phyloP scores from a whole-genome alignment of 371 early-diverging fungal genomes.

The Massospora cicadina region DNA sequence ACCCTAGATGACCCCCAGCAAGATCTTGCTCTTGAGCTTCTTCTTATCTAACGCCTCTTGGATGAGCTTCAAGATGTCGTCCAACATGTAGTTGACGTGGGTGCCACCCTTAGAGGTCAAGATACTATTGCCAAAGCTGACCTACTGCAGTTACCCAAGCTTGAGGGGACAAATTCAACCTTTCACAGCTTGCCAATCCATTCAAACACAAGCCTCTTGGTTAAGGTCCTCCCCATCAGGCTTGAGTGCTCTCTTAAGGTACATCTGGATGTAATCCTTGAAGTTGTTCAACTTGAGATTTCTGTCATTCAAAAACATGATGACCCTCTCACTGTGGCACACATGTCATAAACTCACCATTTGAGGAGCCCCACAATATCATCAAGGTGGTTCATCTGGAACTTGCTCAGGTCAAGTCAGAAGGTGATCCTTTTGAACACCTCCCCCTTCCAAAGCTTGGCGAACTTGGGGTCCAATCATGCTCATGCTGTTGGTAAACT shows the following conservation, averaged over 20 bases:
- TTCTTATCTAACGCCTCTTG: constrained; percentile 62
- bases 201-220: constrained; percentile 5
- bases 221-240: constrained; percentile 17
- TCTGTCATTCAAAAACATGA: constrained; percentile 84
- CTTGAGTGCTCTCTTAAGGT: constrained; percentile 20
- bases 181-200: constrained; percentile 83
- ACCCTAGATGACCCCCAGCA: constrained; percentile 78
- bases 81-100: constrained; percentile 81
- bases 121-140: constrained; percentile 97
- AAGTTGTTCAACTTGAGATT: constrained; percentile 73
- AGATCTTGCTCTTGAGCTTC: constrained; percentile 61
- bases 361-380: constrained; percentile 78
- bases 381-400: constrained; percentile 78
- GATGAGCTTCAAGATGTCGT: constrained; percentile 72
- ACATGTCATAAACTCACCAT: constrained; percentile 96
- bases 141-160: constrained; percentile 17
- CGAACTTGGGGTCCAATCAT: constrained; percentile 55
- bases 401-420: constrained; percentile 88
- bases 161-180: constrained; percentile 59
- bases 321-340: constrained; percentile 82
- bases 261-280: constrained; percentile 84
- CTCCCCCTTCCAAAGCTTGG: constrained; percentile 30
- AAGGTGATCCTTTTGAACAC: constrained; percentile 92
- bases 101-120: constrained; percentile 97
- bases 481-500: constrained; percentile 81